Percentiles rank a stretch among this genome's conserved stretches.
phyloP scores from a whole-genome alignment of 306 rosid genomes.

The Cicer pinnatifidum region DNA sequence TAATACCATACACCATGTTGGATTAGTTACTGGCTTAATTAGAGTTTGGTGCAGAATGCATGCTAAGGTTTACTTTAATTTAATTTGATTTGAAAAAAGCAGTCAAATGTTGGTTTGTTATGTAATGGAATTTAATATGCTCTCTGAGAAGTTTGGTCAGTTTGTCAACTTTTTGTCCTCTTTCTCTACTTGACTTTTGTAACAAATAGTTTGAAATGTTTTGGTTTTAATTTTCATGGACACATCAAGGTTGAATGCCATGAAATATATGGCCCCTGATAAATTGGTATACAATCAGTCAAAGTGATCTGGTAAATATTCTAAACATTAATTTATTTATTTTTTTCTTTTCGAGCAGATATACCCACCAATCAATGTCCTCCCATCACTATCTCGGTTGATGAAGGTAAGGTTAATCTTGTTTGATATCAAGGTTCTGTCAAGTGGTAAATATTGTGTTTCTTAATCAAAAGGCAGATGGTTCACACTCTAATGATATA shows the following conservation, averaged over 20 bases:
- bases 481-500: constrained; percentile 27
- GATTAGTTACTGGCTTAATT: constrained; percentile 13
- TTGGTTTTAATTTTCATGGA: constrained; percentile 26
- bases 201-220: constrained; percentile 32
- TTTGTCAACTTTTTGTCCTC: constrained; percentile 13
- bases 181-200: constrained; percentile 9
- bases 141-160: constrained; percentile 1
- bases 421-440: constrained; percentile 39
- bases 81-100: constrained; percentile 9
- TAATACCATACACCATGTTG: constrained; percentile 11
- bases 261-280: constrained; percentile 8
- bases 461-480: constrained; percentile 25
- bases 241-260: constrained; percentile 17
- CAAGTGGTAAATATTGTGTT: constrained; percentile 31
- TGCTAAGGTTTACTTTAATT: neutral
- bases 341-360: constrained; percentile 61
- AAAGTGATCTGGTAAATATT: constrained; percentile 28
- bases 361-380: constrained; percentile 97
- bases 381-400: constrained; percentile 95
- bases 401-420: constrained; percentile 77
- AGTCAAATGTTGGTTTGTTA: constrained; percentile 25
- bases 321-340: neutral
- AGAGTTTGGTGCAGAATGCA: constrained; percentile 28
- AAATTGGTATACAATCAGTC: constrained; percentile 8
- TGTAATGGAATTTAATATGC: constrained; percentile 10